These are phyloP conservation scores for Microbotryum scabiosae DNA, from an alignment of 1,284 basidiomycete species.

Conservation along the genomic window DNA sequence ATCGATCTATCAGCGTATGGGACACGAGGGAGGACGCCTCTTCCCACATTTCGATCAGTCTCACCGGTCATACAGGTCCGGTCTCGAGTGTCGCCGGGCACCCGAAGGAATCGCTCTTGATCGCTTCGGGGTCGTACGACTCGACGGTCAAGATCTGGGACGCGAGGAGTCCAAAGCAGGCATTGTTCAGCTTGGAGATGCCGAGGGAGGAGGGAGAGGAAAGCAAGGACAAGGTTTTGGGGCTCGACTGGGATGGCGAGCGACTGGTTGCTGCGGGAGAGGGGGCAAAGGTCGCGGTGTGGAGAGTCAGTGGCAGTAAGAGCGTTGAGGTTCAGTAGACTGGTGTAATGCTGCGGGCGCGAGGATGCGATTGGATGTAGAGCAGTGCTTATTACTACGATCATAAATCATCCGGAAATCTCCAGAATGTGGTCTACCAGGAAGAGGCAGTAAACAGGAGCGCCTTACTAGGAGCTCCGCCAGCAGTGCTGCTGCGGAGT, in stretches of 20 bases:
- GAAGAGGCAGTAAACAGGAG: too few species aligned
- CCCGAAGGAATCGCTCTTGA: conserved; percentile 55
- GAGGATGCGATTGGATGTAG: too few species aligned
- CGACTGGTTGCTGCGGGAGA: conserved; percentile 71
- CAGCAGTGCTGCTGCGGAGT: too few species aligned
- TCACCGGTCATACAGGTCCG: conserved; percentile 60
- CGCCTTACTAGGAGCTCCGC: too few species aligned
- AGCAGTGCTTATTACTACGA: too few species aligned
- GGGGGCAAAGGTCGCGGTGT: conserved; percentile 41
- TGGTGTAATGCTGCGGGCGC: too few species aligned
- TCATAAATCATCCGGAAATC: too few species aligned
- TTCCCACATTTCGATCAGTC: conserved; percentile 47
- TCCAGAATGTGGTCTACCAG: too few species aligned
- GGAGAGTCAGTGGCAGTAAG: conserved; percentile 17
- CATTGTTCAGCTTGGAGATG: conserved; percentile 46
- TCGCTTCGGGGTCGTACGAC: conserved; percentile 74
- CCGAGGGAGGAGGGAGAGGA: conserved; percentile 28
- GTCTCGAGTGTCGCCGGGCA: conserved; percentile 61
- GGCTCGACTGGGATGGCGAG: conserved; percentile 66
- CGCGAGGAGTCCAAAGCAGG: conserved; percentile 54
- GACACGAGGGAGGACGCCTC: conserved; percentile 44
- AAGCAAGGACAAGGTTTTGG: conserved; percentile 36
- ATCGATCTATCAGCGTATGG: conserved; percentile 47
- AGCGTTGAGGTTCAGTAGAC: too few species aligned
- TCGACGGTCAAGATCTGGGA: conserved; percentile 81